Conservation (phyloP, 331 rosid genomes). For the Stylosanthes scabra region DNA sequence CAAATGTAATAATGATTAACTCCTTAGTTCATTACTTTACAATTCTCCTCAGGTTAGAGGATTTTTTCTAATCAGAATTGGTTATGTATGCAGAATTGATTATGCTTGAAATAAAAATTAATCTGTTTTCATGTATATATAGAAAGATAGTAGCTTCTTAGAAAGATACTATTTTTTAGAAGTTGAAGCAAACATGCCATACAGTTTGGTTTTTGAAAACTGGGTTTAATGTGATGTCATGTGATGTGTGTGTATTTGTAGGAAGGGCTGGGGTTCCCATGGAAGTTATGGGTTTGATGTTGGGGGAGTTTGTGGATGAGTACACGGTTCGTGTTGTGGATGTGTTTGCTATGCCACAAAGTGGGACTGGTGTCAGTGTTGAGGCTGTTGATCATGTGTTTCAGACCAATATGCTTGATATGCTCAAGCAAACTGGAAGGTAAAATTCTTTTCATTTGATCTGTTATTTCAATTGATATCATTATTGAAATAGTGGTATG, state of each 20-base stretch:
- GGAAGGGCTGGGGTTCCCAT: constrained; percentile 99
- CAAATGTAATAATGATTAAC: too few relatives aligned
- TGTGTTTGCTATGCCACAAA: constrained; percentile 98
- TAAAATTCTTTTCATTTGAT: constrained; percentile 22
- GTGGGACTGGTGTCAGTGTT: constrained; percentile 96
- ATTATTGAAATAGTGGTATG: constrained; percentile 2
- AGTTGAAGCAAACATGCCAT: too few relatives aligned
- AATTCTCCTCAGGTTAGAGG: too few relatives aligned
- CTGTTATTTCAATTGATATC: background rate
- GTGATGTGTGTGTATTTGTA: constrained; percentile 7
- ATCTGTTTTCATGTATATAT: too few relatives aligned
- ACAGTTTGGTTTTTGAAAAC: too few relatives aligned
- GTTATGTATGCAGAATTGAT: background rate
- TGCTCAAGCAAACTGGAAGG: constrained; percentile 98
- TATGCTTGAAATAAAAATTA: too few relatives aligned
- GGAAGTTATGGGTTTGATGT: constrained; percentile 99
- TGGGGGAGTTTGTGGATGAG: constrained; percentile 94
- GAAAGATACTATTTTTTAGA: too few relatives aligned
- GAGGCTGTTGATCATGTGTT: constrained; percentile 98
- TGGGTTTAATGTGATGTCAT: background rate
- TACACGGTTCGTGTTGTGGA: constrained; percentile 96
- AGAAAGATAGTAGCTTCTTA: too few relatives aligned
- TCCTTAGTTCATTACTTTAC: too few relatives aligned
- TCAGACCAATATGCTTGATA: constrained; percentile 98
- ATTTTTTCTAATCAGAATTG: too few relatives aligned